A percentile compares a stretch with the other conserved stretches of the same genome.
phyloP scores from a whole-genome alignment of 2,329 filamentous ascomycete species.

The Arachnomyces sp. region DNA sequence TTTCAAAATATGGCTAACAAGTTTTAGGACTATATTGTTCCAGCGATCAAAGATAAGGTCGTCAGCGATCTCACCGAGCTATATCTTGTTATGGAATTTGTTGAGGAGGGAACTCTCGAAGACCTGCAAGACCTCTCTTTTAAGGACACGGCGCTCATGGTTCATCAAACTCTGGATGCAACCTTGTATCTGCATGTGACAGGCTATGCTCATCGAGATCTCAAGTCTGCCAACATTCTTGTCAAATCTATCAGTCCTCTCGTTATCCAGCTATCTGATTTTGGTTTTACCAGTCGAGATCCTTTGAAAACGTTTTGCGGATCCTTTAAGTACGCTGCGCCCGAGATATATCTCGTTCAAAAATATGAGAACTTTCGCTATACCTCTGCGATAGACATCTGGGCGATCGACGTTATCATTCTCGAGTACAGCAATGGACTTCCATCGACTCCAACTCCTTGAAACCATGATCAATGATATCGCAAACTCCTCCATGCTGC shows the following conservation, averaged over 20 bases:
- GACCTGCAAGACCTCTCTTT: background rate
- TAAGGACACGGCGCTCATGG: background rate
- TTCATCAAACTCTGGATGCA: background rate
- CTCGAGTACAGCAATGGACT: background rate
- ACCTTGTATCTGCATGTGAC: constrained; percentile 3
- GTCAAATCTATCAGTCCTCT: constrained; percentile 4
- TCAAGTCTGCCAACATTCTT: constrained; percentile 8
- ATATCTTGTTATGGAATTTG: background rate
- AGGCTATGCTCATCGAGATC: constrained; percentile 7
- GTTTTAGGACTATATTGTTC: background rate
- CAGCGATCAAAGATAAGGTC: background rate
- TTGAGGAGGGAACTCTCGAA: background rate
- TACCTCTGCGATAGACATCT: constrained; percentile 6
- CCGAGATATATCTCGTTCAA: background rate
- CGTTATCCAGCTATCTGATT: constrained; percentile 5
- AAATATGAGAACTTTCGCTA: too few species aligned
- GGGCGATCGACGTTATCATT: constrained; percentile 6
- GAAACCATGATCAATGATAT: background rate
- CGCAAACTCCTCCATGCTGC: background rate
- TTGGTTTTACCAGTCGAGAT: constrained; percentile 2
- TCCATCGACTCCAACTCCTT: background rate
- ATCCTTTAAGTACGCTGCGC: constrained; percentile 2
- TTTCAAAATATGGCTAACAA: background rate
- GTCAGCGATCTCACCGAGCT: background rate
- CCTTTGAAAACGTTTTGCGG: background rate